Evolutionary conservation across 495 filamentous ascomycete genomes (phyloP).

Genomic region (Aspergillus ostianus): DNA sequence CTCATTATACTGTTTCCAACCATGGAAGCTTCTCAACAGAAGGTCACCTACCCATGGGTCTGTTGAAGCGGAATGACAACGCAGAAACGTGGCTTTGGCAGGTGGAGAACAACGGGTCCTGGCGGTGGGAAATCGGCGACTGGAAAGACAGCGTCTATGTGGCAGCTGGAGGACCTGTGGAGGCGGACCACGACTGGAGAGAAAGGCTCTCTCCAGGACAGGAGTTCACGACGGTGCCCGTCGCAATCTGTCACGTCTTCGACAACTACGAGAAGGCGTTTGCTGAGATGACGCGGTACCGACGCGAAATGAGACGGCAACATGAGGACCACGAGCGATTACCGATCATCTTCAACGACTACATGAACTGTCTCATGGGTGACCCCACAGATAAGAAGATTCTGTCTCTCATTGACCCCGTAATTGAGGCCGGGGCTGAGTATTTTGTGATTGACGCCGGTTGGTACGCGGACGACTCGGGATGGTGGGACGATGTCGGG

Average conservation of each 20-base stretch:
- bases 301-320: slow-evolving; percentile 17
- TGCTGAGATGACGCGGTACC: slow-evolving; percentile 19
- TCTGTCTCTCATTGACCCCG: slow-evolving; percentile 19
- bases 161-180: slow-evolving; percentile 18
- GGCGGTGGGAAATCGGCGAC: slow-evolving; percentile 29
- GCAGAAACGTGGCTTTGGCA: slow-evolving; percentile 28
- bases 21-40: slow-evolving; percentile 21
- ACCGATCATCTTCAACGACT: slow-evolving; percentile 29
- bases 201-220: slow-evolving; percentile 12
- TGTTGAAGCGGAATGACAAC: slow-evolving; percentile 9
- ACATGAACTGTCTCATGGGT: slow-evolving; percentile 33
- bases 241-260: slow-evolving; percentile 14
- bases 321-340: slow-evolving; percentile 18
- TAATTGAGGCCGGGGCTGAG: slow-evolving; percentile 16
- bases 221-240: slow-evolving; percentile 18
- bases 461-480: slow-evolving; percentile 29
- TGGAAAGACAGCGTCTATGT: slow-evolving; percentile 24
- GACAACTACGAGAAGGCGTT: slow-evolving; percentile 19
- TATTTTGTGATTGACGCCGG: slow-evolving; percentile 30
- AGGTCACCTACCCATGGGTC: slow-evolving; percentile 21
- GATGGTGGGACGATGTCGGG: slow-evolving; percentile 30
- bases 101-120: slow-evolving; percentile 27
- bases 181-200: slow-evolving; percentile 21
- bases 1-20: slow-evolving; percentile 17
- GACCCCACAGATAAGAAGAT: slow-evolving; percentile 28